Conservation (phyloP, 345 rosid genomes). For the Abelmoschus esculentus region DNA sequence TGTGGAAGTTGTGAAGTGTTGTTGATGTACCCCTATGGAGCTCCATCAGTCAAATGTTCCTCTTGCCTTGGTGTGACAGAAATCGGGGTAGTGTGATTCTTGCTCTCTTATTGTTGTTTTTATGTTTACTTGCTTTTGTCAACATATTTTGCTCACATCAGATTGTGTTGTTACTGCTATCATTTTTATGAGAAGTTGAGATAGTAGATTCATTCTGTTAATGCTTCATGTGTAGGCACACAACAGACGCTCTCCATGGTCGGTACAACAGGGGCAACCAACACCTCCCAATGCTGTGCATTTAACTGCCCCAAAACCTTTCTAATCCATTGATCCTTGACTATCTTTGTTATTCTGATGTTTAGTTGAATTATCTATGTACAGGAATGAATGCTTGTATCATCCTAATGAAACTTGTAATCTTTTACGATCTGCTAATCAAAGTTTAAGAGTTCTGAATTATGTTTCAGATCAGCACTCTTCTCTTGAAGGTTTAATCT, state of each 20-base stretch:
- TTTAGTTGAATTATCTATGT: neutral
- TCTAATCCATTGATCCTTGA: neutral
- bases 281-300: conserved; percentile 28
- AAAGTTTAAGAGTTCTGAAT: neutral
- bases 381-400: neutral
- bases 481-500: neutral
- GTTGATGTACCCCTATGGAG: conserved; percentile 79
- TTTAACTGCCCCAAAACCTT: conserved; percentile 16
- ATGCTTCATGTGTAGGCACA: conserved; percentile 37
- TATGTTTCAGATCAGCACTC: neutral
- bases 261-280: conserved; percentile 55
- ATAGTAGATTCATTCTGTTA: neutral
- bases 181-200: neutral
- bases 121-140: neutral
- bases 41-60: conserved; percentile 74
- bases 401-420: neutral
- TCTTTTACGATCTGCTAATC: neutral
- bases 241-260: conserved; percentile 77
- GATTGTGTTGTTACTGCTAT: neutral
- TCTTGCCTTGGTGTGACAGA: conserved; percentile 65
- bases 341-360: neutral
- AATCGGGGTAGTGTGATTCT: conserved; percentile 49
- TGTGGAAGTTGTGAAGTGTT: conserved; percentile 51
- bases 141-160: neutral
- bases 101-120: neutral